Percentiles rank a stretch among this genome's conserved stretches.
These are phyloP conservation scores for Hemisphaericaspora xylanilytica DNA, from an alignment of 1,139 yeast species.

Conservation along the genomic window DNA sequence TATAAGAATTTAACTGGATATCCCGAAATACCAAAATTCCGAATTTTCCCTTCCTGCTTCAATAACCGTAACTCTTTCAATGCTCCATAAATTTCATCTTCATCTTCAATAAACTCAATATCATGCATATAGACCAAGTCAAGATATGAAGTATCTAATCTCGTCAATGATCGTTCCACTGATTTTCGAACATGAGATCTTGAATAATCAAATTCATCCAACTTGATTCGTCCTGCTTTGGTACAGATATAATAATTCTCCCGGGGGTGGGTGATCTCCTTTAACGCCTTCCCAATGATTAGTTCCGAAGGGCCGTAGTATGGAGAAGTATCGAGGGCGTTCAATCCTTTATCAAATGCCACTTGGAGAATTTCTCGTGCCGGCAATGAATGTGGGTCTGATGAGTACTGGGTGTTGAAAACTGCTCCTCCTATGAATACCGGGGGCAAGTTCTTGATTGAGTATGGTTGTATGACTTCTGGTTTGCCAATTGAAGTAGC, in stretches of 20 bases:
- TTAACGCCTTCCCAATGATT: slow-evolving; percentile 66
- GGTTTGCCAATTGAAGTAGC: slow-evolving; percentile 20
- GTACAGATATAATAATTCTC: slow-evolving; percentile 72
- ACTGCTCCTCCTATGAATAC: slow-evolving; percentile 84
- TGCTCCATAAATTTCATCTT: slow-evolving; percentile 58
- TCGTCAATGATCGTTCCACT: slow-evolving; percentile 59
- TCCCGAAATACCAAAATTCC: slow-evolving; percentile 78
- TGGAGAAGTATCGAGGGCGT: slow-evolving; percentile 87
- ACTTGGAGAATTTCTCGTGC: slow-evolving; percentile 52
- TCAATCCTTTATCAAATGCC: slow-evolving; percentile 68
- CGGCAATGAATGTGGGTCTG: slow-evolving; percentile 59
- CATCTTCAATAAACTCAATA: slow-evolving; percentile 74
- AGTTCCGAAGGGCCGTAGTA: slow-evolving; percentile 89
- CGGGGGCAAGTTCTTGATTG: slow-evolving; percentile 47
- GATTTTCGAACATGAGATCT: slow-evolving; percentile 58
- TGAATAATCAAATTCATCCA: slow-evolving; percentile 74
- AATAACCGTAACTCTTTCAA: slow-evolving; percentile 55
- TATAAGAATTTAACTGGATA: slow-evolving; percentile 75
- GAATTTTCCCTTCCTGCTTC: slow-evolving; percentile 62
- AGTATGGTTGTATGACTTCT: slow-evolving; percentile 20
- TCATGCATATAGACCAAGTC: slow-evolving; percentile 88
- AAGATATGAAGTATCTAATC: slow-evolving; percentile 65
- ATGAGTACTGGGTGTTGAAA: slow-evolving; percentile 73
- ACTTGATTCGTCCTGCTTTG: slow-evolving; percentile 75
- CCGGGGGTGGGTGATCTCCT: slow-evolving; percentile 47